These are phyloP conservation scores for Filobasidium uniguttulatum DNA, from an alignment of 1,284 basidiomycete species.

Conservation along the genomic window DNA sequence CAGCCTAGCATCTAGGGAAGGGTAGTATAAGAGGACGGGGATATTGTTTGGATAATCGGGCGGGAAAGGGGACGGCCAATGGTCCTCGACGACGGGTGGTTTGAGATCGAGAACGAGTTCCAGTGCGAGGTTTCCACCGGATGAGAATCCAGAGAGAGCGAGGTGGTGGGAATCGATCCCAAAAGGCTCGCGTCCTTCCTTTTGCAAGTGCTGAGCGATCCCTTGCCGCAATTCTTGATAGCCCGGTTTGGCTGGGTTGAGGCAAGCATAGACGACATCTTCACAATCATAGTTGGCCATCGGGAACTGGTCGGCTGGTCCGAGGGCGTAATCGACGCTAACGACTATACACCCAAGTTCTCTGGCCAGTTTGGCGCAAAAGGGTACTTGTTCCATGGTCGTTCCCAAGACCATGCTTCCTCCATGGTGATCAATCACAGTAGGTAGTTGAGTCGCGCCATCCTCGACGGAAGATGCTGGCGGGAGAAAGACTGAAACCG, in stretches of 20 bases:
- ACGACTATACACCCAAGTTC: not conserved
- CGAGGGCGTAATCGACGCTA: slow-evolving; percentile 2
- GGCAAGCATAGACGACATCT: not conserved
- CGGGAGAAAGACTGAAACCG: not conserved
- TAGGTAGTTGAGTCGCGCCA: not conserved
- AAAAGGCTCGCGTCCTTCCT: not conserved
- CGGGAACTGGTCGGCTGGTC: slow-evolving; percentile 1
- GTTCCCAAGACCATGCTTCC: slow-evolving; percentile 1
- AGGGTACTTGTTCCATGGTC: slow-evolving; percentile 1
- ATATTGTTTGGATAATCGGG: not conserved
- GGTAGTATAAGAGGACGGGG: slow-evolving; percentile 3
- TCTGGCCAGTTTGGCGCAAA: not conserved
- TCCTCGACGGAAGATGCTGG: not conserved
- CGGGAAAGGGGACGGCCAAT: not conserved
- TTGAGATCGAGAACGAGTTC: not conserved
- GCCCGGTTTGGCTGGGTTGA: not conserved
- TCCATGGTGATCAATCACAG: not conserved
- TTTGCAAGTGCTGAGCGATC: not conserved
- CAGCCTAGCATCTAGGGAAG: not conserved
- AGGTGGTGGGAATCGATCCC: not conserved
- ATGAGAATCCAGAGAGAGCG: not conserved
- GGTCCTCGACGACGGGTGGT: not conserved
- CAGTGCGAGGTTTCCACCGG: slow-evolving; percentile 1
- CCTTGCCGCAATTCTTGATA: not conserved
- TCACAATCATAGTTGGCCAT: slow-evolving; percentile 1